Evolutionary conservation across 805 yeast genomes (phyloP).

Genomic region (Yarrowia porcina): DNA sequence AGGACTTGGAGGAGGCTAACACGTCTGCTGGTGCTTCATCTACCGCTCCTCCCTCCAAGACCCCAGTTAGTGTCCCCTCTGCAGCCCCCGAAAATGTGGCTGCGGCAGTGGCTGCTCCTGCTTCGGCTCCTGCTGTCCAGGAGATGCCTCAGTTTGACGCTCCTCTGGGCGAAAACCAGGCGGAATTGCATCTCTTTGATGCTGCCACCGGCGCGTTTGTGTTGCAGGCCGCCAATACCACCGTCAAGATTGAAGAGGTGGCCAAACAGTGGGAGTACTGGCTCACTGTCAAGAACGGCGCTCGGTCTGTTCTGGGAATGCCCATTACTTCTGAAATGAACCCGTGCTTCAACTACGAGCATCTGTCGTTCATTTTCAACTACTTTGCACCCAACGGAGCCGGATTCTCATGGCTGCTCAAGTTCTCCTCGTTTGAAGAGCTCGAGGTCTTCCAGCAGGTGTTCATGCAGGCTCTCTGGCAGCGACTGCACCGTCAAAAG

Average conservation of each 20-base stretch:
- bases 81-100: constrained; percentile 31
- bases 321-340: constrained; percentile 51
- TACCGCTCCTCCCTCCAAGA: neutral
- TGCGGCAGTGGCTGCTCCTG: constrained; percentile 25
- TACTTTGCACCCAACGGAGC: constrained; percentile 41
- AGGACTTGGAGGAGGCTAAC: neutral
- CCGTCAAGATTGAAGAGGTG: constrained; percentile 44
- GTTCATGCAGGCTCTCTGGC: constrained; percentile 59
- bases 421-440: constrained; percentile 45
- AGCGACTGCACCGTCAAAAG: constrained; percentile 48
- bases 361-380: constrained; percentile 64
- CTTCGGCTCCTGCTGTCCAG: neutral
- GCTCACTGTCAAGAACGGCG: constrained; percentile 44
- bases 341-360: constrained; percentile 62
- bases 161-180: neutral
- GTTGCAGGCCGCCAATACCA: constrained; percentile 40
- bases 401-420: constrained; percentile 61
- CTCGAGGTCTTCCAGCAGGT: constrained; percentile 52
- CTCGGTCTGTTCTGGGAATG: constrained; percentile 41
- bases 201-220: constrained; percentile 49
- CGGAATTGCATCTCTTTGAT: constrained; percentile 53
- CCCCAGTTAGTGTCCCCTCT: neutral
- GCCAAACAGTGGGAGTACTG: constrained; percentile 51
- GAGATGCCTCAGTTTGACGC: neutral
- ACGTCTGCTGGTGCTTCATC: too few relatives aligned